Base-by-base conservation (phyloP, 176 grass and related monocot genomes). In the Triticum timopheevii region DNA sequence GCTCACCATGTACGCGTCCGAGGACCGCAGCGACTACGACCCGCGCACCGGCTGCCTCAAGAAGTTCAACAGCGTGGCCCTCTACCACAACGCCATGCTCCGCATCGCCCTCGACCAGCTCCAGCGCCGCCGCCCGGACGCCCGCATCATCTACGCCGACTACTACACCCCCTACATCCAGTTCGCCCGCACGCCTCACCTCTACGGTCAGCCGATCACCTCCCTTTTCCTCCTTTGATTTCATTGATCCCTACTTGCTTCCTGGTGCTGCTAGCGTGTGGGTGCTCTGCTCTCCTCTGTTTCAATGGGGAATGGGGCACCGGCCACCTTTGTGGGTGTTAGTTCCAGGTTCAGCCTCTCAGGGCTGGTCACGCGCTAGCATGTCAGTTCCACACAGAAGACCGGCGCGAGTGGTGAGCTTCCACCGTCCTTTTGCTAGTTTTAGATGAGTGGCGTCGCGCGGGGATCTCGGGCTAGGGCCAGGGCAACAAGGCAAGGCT, bases 71-170 rank as follows among this genome's bases (percentile, higher is more conserved):
- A 30, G 13, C 36, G 35, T 98, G 2, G 87, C 90, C 19, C 77
- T 76, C 25, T 91, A 92, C 77, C 96, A 98, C 83, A 98, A 98
- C 80, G 79, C 81, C 17, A 83, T 94, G 78, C 86, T 98, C 31
- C 79, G 80, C 13, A 73, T 85, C 64, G 88, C 87, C 4, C 68
- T 98, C 20, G 79, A 86, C 10, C 47, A 87, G 56, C 84, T 98
- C 2, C 86, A 93, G 81, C 59, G 85, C 0, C 80, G 88, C 3
- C 84, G 91, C 16, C 88, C 92, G 0, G 69, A 90, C 4, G 12
- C 93, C 0, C 84, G 83, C 25, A 74, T 95, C 90, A 84, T 95
- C 65, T 95, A 98, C 72, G 96, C 82, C 47, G 90, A 98, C 72
- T 98, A 92, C 87, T 98, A 94, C 90, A 84, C 83, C 13, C 90